Evolutionary conservation across 106 monocot species (phyloP), one percentile per base, ranked within the genome.

Genomic region (Apostasia ramifera): DNA sequence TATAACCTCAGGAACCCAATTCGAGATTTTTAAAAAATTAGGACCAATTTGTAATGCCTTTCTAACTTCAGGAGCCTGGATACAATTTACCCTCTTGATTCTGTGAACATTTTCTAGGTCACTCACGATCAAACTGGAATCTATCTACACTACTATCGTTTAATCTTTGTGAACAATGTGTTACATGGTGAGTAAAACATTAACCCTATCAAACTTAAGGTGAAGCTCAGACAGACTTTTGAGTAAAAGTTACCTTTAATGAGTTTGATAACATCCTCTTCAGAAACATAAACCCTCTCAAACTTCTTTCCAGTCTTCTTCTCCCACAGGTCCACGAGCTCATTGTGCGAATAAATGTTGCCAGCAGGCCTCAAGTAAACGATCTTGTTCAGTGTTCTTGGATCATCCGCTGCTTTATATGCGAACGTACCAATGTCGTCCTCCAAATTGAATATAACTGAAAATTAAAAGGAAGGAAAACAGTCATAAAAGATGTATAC

Each of bases 381-480:
- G 15, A 79, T 82, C 77, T 89, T 93, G 79, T 93, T 93, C 53
- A 93, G 47, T 1, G 93, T 81, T 52, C 89, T 71, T 1, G 83
- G 77, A 55, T 93, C 93, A 41, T 86, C 89, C 6, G 74, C 80
- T 1, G 93, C 73, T 61, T 68, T 72, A 38, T 89, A 74, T 1
- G 93, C 84, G 59, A 76, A 93, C 2, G 79, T 74, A 6, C 68
- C 86, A 1, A 89, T 71, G 55, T 93, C 93, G 50, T 80, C 70
- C 55, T 93, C 93, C 2, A 59, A 13, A 0, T 78, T 71, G 53
- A 77, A 93, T 3, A 86, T 73, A 42, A 53, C 57, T 8, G n/a
- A 55, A 64, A 45, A 26, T 26, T 42, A 72, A 13, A 13, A 14
- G 26, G 26, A 26, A 26, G 26, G 26, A 26, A 26, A 26, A 26